phyloP scores from a whole-genome alignment of 78 protist species.

The Speleostelium caveatum region DNA sequence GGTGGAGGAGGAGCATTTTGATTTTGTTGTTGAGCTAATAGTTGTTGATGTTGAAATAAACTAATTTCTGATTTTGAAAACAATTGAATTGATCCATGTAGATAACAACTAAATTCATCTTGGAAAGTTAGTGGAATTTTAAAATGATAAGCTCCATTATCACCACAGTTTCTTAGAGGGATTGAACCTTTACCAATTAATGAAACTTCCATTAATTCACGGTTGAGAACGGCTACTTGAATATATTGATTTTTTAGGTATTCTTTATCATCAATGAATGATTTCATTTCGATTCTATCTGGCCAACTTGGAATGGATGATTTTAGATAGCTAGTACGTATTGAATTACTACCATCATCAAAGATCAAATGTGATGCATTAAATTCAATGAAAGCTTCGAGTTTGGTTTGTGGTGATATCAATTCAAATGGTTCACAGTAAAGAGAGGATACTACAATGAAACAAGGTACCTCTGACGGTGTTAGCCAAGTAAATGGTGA shows the following conservation, averaged over 20 bases:
- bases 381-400: constrained; percentile 48
- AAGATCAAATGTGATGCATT: constrained; percentile 53
- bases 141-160: constrained; percentile 40
- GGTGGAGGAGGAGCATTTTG: constrained; percentile 52
- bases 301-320: constrained; percentile 32
- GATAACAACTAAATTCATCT: constrained; percentile 46
- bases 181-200: constrained; percentile 69
- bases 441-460: constrained; percentile 12
- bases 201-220: constrained; percentile 32
- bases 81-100: constrained; percentile 56
- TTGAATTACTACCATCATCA: neutral
- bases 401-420: constrained; percentile 11
- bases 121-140: constrained; percentile 16
- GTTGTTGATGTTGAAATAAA: constrained; percentile 16
- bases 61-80: constrained; percentile 47
- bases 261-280: constrained; percentile 76
- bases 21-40: neutral
- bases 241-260: constrained; percentile 62
- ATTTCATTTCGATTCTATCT: constrained; percentile 39
- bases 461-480: constrained; percentile 24
- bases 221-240: constrained; percentile 43
- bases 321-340: neutral
- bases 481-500: constrained; percentile 67
- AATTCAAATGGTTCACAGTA: constrained; percentile 34
- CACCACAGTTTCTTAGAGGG: constrained; percentile 52